Evolutionary conservation across 257 asterid genomes (phyloP).

Genomic region (Cordia subcordata): DNA sequence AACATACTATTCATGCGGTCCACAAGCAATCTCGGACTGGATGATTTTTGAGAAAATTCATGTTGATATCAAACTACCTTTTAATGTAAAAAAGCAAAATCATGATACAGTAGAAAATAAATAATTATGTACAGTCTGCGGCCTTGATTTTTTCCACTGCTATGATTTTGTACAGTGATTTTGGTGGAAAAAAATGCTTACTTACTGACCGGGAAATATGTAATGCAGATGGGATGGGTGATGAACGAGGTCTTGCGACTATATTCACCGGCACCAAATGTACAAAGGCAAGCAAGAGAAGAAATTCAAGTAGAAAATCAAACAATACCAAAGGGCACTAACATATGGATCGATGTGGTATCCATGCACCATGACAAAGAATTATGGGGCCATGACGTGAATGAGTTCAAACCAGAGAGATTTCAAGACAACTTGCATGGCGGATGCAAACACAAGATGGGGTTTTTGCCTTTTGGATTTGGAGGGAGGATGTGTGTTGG

Average conservation of each 20-base stretch:
- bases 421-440: conserved; percentile 49
- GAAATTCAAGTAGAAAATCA: conserved; percentile 47
- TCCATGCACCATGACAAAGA: conserved; percentile 73
- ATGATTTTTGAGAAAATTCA: too few species aligned
- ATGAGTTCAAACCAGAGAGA: conserved; percentile 74
- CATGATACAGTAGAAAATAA: too few species aligned
- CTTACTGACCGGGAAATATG: too few species aligned
- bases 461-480: conserved; percentile 78
- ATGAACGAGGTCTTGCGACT: conserved; percentile 72
- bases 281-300: conserved; percentile 68
- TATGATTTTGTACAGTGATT: too few species aligned
- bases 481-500: conserved; percentile 97
- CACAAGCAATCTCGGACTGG: too few species aligned
- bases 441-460: conserved; percentile 87
- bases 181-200: too few species aligned
- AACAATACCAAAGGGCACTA: conserved; percentile 65
- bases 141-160: too few species aligned
- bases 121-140: too few species aligned
- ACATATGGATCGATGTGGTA: conserved; percentile 83
- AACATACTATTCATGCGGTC: too few species aligned
- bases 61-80: too few species aligned
- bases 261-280: conserved; percentile 81
- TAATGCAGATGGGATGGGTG: conserved; percentile 88
- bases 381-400: conserved; percentile 69
- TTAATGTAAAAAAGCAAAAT: too few species aligned